Evolutionary conservation across 1,139 yeast genomes (phyloP).

Genomic region (Nakaseomyces glabratus): DNA sequence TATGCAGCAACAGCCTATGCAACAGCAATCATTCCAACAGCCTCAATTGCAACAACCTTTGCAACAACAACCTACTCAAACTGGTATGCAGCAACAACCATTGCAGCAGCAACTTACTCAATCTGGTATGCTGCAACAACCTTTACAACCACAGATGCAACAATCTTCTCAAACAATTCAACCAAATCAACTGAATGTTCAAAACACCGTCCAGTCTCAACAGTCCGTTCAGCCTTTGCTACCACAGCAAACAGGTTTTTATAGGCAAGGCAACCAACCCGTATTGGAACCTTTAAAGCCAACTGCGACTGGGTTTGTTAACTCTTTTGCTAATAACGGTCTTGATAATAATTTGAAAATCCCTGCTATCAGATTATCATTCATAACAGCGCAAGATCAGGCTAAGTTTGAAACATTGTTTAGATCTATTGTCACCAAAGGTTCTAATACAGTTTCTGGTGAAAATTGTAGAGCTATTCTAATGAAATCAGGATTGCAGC

Average conservation of each 20-base stretch:
- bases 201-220: conserved; percentile 26
- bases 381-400: conserved; percentile 79
- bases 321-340: conserved; percentile 31
- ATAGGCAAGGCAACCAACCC: conserved; percentile 26
- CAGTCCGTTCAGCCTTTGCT: conserved; percentile 16
- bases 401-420: conserved; percentile 75
- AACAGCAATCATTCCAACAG: conserved; percentile 12
- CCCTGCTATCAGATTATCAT: conserved; percentile 67
- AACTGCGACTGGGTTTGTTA: conserved; percentile 34
- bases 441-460: conserved; percentile 70
- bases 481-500: conserved; percentile 68
- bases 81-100: conserved; percentile 14
- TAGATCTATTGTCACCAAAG: conserved; percentile 63
- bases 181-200: conserved; percentile 10
- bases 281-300: conserved; percentile 31
- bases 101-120: conserved; percentile 11
- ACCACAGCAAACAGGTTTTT: conserved; percentile 34
- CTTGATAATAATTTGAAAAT: conserved; percentile 40
- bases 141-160: conserved; percentile 11
- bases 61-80: conserved; percentile 12
- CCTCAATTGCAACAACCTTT: conserved; percentile 11
- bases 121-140: conserved; percentile 6
- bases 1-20: conserved; percentile 8
- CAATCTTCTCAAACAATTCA: conserved; percentile 14
- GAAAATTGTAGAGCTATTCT: conserved; percentile 72